Conservation (phyloP, 805 yeast genomes). For the Candida parachauliodes region DNA sequence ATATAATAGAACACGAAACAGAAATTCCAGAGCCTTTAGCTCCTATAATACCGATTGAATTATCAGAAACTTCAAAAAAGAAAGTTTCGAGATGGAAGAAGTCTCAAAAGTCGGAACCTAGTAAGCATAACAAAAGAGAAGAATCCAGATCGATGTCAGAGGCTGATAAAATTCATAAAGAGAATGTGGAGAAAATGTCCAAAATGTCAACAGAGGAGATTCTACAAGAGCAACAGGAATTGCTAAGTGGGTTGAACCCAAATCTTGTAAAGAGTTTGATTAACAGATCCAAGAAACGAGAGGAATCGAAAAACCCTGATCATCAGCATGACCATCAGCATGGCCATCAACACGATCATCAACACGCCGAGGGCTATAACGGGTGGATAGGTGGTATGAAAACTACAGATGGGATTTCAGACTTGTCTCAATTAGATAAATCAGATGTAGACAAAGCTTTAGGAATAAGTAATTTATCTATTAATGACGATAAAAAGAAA, state of each 20-base stretch:
- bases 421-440: slow-evolving; percentile 30
- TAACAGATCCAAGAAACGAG: slow-evolving; percentile 51
- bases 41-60: slow-evolving; percentile 20
- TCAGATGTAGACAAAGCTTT: slow-evolving; percentile 36
- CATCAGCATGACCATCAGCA: slow-evolving; percentile 1
- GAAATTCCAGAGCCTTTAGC: slow-evolving; percentile 31
- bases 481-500: slow-evolving; percentile 19
- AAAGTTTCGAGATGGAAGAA: slow-evolving; percentile 49
- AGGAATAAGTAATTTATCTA: slow-evolving; percentile 23
- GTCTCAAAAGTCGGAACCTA: slow-evolving; percentile 10
- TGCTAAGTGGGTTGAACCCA: slow-evolving; percentile 67
- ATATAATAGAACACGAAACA: slow-evolving; percentile 62
- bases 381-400: slow-evolving; percentile 42
- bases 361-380: slow-evolving; percentile 39
- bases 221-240: slow-evolving; percentile 58
- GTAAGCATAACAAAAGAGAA: slow-evolving; percentile 6
- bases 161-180: slow-evolving; percentile 71
- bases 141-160: slow-evolving; percentile 44
- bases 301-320: too few relatives aligned
- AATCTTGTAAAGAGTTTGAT: slow-evolving; percentile 56
- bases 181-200: slow-evolving; percentile 61
- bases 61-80: slow-evolving; percentile 29
- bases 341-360: slow-evolving; percentile 19
- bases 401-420: slow-evolving; percentile 29
- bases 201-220: slow-evolving; percentile 67